Conservation (phyloP, 1,139 yeast species). For the Hyphopichia khmerensis region DNA sequence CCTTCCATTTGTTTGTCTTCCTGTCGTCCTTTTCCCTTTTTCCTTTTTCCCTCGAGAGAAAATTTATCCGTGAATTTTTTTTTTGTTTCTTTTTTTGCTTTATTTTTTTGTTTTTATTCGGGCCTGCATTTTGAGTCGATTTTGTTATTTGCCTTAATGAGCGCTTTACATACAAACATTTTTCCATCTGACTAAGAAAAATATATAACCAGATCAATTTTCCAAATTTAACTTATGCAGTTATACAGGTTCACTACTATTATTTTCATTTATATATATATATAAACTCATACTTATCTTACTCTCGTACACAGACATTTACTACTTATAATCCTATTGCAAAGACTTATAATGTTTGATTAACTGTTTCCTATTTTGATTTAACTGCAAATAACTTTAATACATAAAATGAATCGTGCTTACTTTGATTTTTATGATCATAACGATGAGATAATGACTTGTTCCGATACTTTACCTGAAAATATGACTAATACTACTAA, state of each 20-base stretch:
- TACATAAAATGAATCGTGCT: background rate
- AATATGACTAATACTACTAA: background rate
- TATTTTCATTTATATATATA: too few relatives aligned
- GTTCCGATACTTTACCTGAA: background rate
- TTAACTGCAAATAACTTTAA: too few relatives aligned
- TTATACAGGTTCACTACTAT: too few relatives aligned
- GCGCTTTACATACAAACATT: background rate
- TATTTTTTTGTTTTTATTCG: background rate
- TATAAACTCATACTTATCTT: too few relatives aligned
- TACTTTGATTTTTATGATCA: background rate
- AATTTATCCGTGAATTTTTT: background rate
- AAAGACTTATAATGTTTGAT: too few relatives aligned
- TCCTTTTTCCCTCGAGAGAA: too few relatives aligned
- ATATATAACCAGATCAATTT: background rate
- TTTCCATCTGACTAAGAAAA: background rate
- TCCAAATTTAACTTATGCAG: too few relatives aligned
- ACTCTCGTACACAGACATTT: too few relatives aligned
- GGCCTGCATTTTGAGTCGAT: background rate
- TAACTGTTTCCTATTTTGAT: too few relatives aligned
- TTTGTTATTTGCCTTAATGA: background rate
- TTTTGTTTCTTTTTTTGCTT: background rate
- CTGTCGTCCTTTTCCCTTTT: too few relatives aligned
- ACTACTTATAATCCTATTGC: too few relatives aligned
- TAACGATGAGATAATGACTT: background rate
- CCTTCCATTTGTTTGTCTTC: too few relatives aligned